Evolutionary conservation across 1,139 yeast species (phyloP), one percentile per base, ranked within the genome.

Genomic region (Candida glucosophila): DNA sequence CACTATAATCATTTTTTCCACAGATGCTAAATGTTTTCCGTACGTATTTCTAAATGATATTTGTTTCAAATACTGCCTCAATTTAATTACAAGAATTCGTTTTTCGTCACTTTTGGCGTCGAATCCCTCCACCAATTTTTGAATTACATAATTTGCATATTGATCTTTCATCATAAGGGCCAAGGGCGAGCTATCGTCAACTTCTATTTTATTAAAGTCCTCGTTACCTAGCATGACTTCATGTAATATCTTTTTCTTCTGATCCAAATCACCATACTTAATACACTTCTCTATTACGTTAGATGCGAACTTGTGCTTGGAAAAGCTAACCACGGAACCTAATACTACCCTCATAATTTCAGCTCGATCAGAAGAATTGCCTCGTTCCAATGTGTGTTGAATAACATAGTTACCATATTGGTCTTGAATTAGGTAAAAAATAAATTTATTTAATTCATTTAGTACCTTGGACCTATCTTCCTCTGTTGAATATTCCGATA

Each of bases 381-480:
- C 93, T 33, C 81, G 73, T 51, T 88, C 95, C 37, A 92, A 71
- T 27, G 90, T 81, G 49, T 90, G 96, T 52, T 92, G 98, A 50
- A 90, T 83, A 18, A 92, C 98, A 47, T 92, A 92, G 57, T 92
- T 92, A 30, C 98, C 98, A 52, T 85, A 92, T 58, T 90, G 97
- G 48, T 92, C 97, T 49, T 85, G 95, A 35, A 88, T 83, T 41
- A 92, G 66, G 47, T 73, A 78, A 34, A 72, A 80, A 14, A 86
- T 71, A 45, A 73, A 81, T 28, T 76, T 67, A 39, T 77, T 78
- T 41, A 92, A 63, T 46, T 86, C 95, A 14, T 56, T 59, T 39
- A 90, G 55, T 28, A 80, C 77, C 30, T 70, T 65, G 18, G 67
- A 59, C 43, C 77, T 81, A 45, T 83, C 92, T 10, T 60, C 63